These are phyloP conservation scores for Eleusine indica DNA, from an alignment of 176 grass and related monocot genomes.

Conservation along the genomic window DNA sequence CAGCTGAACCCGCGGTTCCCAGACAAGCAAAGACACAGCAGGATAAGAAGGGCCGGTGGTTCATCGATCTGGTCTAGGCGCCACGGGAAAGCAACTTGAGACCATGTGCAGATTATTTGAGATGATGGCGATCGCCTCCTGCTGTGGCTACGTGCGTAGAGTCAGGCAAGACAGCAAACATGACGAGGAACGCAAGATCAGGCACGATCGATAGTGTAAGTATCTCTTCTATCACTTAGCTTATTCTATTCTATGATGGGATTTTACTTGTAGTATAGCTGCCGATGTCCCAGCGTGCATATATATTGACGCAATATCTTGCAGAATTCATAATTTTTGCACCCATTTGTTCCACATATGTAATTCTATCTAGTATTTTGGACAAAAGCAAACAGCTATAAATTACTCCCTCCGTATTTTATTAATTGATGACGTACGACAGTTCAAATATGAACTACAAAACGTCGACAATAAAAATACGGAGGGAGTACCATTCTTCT, in stretches of 20 bases:
- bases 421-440: too few species aligned
- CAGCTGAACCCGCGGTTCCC: not conserved
- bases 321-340: not conserved
- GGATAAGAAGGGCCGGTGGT: not conserved
- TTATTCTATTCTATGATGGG: not conserved
- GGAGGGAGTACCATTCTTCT: too few species aligned
- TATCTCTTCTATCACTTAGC: not conserved
- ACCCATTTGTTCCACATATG: not conserved
- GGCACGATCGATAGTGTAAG: not conserved
- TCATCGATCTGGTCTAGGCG: not conserved
- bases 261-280: not conserved
- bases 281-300: not conserved
- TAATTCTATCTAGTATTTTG: not conserved
- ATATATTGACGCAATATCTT: not conserved
- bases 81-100: slow-evolving; percentile 13
- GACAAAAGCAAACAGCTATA: not conserved
- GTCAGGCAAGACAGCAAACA: not conserved
- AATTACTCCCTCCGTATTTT: too few species aligned
- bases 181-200: not conserved
- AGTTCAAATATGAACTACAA: too few species aligned
- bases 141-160: too few species aligned
- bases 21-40: not conserved
- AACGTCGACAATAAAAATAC: too few species aligned
- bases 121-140: not conserved
- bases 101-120: not conserved